A percentile compares a stretch with the other conserved stretches of the same genome.
Conservation (phyloP, 2,329 filamentous ascomycete species). For the Fusarium pseudoanthophilum region DNA sequence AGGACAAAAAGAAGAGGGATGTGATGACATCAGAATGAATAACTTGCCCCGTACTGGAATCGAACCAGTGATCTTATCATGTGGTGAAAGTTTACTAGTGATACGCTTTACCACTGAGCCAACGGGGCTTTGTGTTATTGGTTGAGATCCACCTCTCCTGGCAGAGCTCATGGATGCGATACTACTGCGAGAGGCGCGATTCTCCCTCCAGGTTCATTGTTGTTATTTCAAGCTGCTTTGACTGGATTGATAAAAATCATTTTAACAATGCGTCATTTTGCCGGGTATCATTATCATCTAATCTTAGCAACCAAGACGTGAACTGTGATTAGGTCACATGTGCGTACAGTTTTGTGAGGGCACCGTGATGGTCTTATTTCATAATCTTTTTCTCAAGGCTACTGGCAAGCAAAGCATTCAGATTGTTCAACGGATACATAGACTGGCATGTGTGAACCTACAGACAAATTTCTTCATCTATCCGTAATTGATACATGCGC, state of each 20-base stretch:
- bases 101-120: constrained; percentile 31
- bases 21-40: rapidly evolving
- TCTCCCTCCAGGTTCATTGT: no score
- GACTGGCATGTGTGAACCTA: rapidly evolving
- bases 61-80: constrained; percentile 31
- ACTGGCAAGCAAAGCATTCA: neutral
- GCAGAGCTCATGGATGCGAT: rapidly evolving
- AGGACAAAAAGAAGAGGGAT: neutral
- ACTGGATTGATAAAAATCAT: rapidly evolving
- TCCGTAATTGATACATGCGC: rapidly evolving
- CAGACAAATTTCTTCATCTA: rapidly evolving
- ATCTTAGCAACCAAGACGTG: no score
- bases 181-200: rapidly evolving
- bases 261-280: rapidly evolving
- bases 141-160: neutral
- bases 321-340: rapidly evolving
- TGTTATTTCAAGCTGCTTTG: rapidly evolving
- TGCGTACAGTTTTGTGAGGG: rapidly evolving
- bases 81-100: constrained; percentile 5
- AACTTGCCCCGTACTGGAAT: constrained; percentile 20
- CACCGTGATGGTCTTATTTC: no score
- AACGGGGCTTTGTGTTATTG: constrained; percentile 10
- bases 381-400: no score
- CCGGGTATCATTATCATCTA: rapidly evolving
- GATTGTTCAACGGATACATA: rapidly evolving